Percentiles rank a stretch among this genome's conserved stretches.
Conservation (phyloP, 164 flowering plant species). For the Vitis amurensis region DNA sequence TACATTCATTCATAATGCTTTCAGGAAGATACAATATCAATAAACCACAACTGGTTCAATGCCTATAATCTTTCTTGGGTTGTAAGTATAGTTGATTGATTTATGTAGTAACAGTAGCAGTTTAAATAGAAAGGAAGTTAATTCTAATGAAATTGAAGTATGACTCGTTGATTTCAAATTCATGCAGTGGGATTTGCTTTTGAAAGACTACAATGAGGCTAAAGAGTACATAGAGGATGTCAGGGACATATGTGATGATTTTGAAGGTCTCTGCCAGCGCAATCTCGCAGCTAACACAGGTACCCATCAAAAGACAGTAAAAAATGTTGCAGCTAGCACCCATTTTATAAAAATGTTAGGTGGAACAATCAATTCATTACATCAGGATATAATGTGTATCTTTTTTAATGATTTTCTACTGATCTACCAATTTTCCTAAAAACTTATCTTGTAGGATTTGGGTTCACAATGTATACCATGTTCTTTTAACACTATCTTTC, state of each 20-base stretch:
- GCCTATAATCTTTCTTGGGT: slow-evolving; percentile 79
- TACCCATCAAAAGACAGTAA: slow-evolving; percentile 11
- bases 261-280: slow-evolving; percentile 94
- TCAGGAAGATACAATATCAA: slow-evolving; percentile 90
- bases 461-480: no score
- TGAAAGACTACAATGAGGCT: slow-evolving; percentile 83
- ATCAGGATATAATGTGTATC: no score
- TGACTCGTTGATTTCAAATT: slow-evolving; percentile 3
- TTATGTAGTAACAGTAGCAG: neutral
- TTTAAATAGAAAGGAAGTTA: neutral
- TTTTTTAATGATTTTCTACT: no score
- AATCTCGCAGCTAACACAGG: slow-evolving; percentile 97
- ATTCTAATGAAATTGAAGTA: neutral
- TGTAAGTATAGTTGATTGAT: slow-evolving; percentile 49
- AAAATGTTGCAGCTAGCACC: no score
- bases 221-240: slow-evolving; percentile 87
- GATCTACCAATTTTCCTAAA: no score
- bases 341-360: no score
- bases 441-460: no score
- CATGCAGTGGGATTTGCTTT: slow-evolving; percentile 77
- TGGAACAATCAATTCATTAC: no score
- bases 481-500: no score
- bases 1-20: slow-evolving; percentile 7
- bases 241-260: slow-evolving; percentile 88
- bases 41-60: slow-evolving; percentile 97